Evolutionary conservation across 331 rosid species (phyloP), one percentile per base, ranked within the genome.

Genomic region (Prunus yedoensis): DNA sequence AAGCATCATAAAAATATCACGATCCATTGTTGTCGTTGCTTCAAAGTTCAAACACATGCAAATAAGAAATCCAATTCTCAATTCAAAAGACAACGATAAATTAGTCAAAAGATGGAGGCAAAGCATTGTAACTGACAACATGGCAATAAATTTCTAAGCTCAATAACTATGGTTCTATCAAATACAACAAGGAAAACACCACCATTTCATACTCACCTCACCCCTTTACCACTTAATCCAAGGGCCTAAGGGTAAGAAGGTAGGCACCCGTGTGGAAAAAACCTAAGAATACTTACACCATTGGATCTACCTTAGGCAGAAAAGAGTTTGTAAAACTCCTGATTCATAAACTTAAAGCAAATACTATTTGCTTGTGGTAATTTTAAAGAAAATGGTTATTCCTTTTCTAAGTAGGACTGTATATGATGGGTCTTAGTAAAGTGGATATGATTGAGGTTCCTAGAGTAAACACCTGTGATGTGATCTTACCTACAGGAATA

Each of bases 1-100:
- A 90, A 90, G 88, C 96, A 90, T 79, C 87, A 88, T 79, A 85
- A 90, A 84, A 88, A 85, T 84, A 85, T 90, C 91, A 90, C 92
- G 88, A 88, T 79, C 88, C 89, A 81, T 85, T 83, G 89, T 88
- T 88, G 85, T 83, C 81, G 79, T 77, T 79, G 87, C 92, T 90
- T 86, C 90, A 86, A 84, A 84, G 76, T 90, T 86, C 90, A 86
- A 84, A 84, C 78, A 83, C 89, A 83, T 79, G 89, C 85, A 86
- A 84, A 82, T 86, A 79, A 82, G 75, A 87, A 78, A 81, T 78
- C 77, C 85, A 84, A 79, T 78, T 77, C 89, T 80, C 86, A 86
- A 88, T 73, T 85, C 77, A 83, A 80, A 82, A 62, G 76, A 72
- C 86, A 77, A 82, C 43, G 78, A 79, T 56, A 74, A 67, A n/a